These are phyloP conservation scores for Sedum album DNA, from an alignment of 164 flowering plant species.

Conservation along the genomic window DNA sequence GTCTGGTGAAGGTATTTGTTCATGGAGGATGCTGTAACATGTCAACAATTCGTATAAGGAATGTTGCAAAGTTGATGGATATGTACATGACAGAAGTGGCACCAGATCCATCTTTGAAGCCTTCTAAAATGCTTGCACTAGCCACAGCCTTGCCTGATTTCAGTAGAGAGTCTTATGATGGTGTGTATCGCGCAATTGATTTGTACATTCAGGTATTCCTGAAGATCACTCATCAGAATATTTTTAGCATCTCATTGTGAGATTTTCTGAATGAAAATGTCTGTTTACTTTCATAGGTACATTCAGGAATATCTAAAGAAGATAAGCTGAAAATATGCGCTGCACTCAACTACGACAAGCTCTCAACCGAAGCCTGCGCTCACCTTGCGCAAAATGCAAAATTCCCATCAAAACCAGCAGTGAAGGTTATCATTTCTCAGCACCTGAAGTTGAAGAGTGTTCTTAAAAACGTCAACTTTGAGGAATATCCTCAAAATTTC, in stretches of 20 bases:
- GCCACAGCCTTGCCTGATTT: conserved; percentile 53
- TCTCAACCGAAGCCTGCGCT: conserved; percentile 33
- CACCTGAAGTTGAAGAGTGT: conserved; percentile 30
- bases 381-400: conserved; percentile 37
- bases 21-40: conserved; percentile 14
- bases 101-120: conserved; percentile 53
- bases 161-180: conserved; percentile 62
- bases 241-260: neutral
- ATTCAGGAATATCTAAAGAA: conserved; percentile 42
- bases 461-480: conserved; percentile 21
- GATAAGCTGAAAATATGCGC: conserved; percentile 35
- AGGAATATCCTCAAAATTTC: conserved; percentile 9
- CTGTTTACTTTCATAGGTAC: conserved; percentile 35
- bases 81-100: conserved; percentile 66
- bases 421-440: conserved; percentile 30
- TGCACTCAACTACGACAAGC: conserved; percentile 48
- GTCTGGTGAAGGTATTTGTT: conserved; percentile 46
- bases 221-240: too few relatives aligned
- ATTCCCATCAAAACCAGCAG: conserved; percentile 34
- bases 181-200: conserved; percentile 55
- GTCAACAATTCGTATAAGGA: conserved; percentile 26
- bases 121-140: conserved; percentile 59
- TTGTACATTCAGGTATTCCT: conserved; percentile 63
- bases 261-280: too few relatives aligned
- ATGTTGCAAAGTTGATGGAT: conserved; percentile 53